Evolutionary conservation across 1,139 yeast genomes (phyloP).

Genomic region (Candida tunisiensis): DNA sequence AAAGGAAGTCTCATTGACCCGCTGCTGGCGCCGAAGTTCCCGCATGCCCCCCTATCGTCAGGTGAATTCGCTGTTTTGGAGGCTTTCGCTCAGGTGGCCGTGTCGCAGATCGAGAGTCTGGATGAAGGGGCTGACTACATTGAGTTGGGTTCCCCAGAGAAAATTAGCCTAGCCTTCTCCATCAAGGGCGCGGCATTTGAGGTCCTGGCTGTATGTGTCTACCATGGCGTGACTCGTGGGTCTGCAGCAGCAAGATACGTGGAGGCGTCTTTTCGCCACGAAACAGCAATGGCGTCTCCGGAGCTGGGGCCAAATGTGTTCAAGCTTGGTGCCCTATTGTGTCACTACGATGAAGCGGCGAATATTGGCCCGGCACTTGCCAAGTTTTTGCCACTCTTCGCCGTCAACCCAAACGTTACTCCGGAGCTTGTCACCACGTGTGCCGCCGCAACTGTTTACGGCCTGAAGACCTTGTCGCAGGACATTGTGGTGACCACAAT

Average conservation of each 20-base stretch:
- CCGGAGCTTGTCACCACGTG: conserved; percentile 8
- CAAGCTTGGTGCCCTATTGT: conserved; percentile 38
- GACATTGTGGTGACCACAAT: conserved; percentile 49
- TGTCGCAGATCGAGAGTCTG: conserved; percentile 17
- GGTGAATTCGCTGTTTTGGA: conserved; percentile 9
- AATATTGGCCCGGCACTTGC: conserved; percentile 12
- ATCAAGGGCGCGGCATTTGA: conserved; percentile 28
- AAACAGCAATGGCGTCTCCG: conserved; percentile 12
- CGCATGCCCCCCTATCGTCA: conserved; percentile 1
- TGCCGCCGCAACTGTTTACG: too few relatives aligned
- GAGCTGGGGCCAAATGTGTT: conserved; percentile 30
- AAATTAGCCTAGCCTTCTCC: conserved; percentile 23
- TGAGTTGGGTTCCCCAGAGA: conserved; percentile 19
- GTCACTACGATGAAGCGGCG: conserved; percentile 23
- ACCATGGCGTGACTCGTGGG: conserved; percentile 13
- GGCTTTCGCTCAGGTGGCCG: conserved; percentile 16
- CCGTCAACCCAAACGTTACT: conserved; percentile 24
- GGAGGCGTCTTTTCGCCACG: conserved; percentile 19
- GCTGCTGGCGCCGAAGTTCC: not conserved
- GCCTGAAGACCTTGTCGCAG: not conserved
- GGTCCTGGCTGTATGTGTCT: conserved; percentile 24
- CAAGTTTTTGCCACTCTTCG: conserved; percentile 19
- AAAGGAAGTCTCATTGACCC: conserved; percentile 2
- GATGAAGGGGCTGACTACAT: conserved; percentile 27
- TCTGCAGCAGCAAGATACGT: conserved; percentile 19